Base-by-base conservation (phyloP, 1,139 yeast genomes). In the Kurtzmaniella quercitrusa region DNA sequence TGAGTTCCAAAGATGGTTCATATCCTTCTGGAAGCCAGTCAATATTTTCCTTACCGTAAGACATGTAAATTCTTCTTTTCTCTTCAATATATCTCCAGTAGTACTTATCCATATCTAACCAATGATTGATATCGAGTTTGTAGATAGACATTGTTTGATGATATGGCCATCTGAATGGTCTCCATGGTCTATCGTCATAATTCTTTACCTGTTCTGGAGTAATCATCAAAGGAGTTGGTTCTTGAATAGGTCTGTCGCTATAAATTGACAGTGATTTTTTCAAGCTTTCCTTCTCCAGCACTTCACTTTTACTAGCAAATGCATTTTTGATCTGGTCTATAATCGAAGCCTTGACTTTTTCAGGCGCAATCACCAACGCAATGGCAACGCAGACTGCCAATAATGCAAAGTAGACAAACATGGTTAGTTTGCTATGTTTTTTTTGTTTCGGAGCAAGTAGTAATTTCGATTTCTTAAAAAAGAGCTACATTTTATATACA, bases 51-150 rank as follows among this genome's bases (percentile, higher is more conserved):
- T 73, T 72, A 5, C 87, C 88, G 52, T 78, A 81, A 42, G 72
- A 64, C 50, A 71, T 72, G 61, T 75, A 73, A 33, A 83, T 74
- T 49, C 84, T 63, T 52, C 74, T 63, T 60, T 82, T 81, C 54
- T 84, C 88, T 47, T 77, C 68, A 42, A 82, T 72, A 52, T 82
- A 84, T 47, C 80, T 82, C 58, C 80, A 67, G 55, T 82, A 84
- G 61, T 80, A 83, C 57, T 81, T 82, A 59, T 84, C 89, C 89
- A 84, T 84, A 54, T 83, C 89, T 45, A 84, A 65, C 91, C 89
- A 84, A 57, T 84, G 87, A 57, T 83, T 81, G 26, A 82, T 68
- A 53, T 83, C 87, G 30, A 84, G 69, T 56, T 80, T 80, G 65
- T 74, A 82, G 41, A 83, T 81, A 12, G 85, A 77, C 91, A 84